Conservation (phyloP, 495 filamentous ascomycete genomes). For the Daldinia childiae region DNA sequence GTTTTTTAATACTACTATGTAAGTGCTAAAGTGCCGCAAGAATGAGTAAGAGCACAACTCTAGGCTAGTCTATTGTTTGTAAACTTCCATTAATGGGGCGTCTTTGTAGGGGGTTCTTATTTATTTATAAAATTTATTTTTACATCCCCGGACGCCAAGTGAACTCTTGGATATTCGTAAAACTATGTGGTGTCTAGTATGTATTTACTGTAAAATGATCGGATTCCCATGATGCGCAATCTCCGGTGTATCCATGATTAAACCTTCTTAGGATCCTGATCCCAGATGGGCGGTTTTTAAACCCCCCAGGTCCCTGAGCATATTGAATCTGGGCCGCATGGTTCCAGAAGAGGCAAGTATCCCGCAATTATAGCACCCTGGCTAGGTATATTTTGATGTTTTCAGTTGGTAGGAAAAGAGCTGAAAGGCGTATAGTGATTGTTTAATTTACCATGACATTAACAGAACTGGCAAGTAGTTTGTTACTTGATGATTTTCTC, state of each 20-base stretch:
- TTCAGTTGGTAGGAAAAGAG: neutral
- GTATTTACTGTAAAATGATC: neutral
- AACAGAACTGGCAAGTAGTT: neutral
- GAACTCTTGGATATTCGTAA: neutral
- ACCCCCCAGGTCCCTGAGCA: constrained; percentile 22
- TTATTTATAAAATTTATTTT: no score
- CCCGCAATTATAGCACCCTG: constrained; percentile 24
- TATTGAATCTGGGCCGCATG: constrained; percentile 33
- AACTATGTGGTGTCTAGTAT: neutral
- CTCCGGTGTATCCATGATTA: constrained; percentile 28
- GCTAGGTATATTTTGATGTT: constrained; percentile 5
- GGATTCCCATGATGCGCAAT: constrained; percentile 14
- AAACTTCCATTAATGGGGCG: neutral
- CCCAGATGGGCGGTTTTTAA: constrained; percentile 12
- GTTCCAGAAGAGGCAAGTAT: constrained; percentile 19
- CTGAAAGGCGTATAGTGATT: neutral
- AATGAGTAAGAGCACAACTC: neutral
- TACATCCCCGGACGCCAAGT: no score
- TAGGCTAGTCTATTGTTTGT: neutral
- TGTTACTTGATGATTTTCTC: neutral
- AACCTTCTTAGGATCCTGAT: constrained; percentile 1
- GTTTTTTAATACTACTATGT: no score
- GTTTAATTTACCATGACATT: neutral
- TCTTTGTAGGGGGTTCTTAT: neutral
- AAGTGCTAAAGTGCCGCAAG: no score